phyloP scores from a whole-genome alignment of 2,329 filamentous ascomycete species.

The Lachnellula hyalina region DNA sequence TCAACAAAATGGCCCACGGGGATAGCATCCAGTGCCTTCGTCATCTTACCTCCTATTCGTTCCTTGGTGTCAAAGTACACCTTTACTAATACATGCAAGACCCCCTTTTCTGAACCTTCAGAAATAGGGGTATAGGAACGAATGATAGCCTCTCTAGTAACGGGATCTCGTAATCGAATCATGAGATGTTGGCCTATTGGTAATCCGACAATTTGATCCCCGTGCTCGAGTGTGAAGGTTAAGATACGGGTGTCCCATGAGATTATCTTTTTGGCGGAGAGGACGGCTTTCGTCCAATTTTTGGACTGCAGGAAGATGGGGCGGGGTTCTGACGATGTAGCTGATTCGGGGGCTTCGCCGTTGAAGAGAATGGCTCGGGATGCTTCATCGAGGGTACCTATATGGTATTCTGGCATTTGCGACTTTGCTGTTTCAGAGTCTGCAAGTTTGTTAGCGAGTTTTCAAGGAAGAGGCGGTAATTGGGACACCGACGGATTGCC shows the following conservation, averaged over 20 bases:
- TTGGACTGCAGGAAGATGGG: constrained; percentile 66
- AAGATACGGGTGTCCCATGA: constrained; percentile 80
- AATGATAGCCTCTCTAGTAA: constrained; percentile 67
- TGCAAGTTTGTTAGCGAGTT: constrained; percentile 36
- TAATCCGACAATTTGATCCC: constrained; percentile 65
- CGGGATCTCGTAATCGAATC: constrained; percentile 71
- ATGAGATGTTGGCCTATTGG: constrained; percentile 84
- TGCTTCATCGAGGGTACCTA: constrained; percentile 66
- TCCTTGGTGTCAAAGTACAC: constrained; percentile 62
- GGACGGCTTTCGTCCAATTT: constrained; percentile 65
- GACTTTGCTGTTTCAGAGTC: constrained; percentile 87
- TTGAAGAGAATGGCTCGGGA: constrained; percentile 49
- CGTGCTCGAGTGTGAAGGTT: constrained; percentile 70
- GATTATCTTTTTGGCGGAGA: constrained; percentile 62
- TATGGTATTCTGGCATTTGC: constrained; percentile 84
- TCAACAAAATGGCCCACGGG: constrained; percentile 69
- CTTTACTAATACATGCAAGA: constrained; percentile 74
- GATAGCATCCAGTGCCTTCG: constrained; percentile 67
- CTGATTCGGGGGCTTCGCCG: constrained; percentile 34
- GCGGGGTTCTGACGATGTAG: constrained; percentile 38
- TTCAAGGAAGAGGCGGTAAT: neutral
- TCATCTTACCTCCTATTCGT: constrained; percentile 71
- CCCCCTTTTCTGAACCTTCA: constrained; percentile 53
- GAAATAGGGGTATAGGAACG: constrained; percentile 85
- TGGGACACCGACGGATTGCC: constrained; percentile 69